Evolutionary conservation across 768 basidiomycete genomes (phyloP).

Genomic region (Boletus coccyginus): DNA sequence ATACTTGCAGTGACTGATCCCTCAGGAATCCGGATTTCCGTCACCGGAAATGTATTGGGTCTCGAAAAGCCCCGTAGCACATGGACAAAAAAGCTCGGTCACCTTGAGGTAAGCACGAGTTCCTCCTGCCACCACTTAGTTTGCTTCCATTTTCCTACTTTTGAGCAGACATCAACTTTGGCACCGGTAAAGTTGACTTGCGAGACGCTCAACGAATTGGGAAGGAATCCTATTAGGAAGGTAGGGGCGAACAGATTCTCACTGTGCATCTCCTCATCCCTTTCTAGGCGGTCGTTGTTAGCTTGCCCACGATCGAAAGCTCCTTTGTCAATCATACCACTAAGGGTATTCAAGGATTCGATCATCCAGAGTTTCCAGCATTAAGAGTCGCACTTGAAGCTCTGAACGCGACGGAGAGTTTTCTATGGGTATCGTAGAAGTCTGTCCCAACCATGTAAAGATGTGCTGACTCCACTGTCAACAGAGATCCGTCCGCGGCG

Average conservation of each 20-base stretch:
- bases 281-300: constrained; percentile 74
- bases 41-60: constrained; percentile 80
- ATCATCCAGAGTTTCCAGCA: constrained; percentile 82
- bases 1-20: constrained; percentile 69
- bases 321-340: constrained; percentile 78
- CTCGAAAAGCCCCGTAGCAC: constrained; percentile 68
- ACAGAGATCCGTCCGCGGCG: constrained; percentile 86
- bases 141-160: constrained; percentile 1
- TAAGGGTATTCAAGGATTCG: constrained; percentile 75
- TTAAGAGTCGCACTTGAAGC: constrained; percentile 81
- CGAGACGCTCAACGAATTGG: constrained; percentile 72
- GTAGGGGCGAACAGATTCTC: constrained; percentile 35
- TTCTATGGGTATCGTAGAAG: constrained; percentile 70
- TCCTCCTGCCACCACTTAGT: not conserved
- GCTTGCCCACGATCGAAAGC: constrained; percentile 92
- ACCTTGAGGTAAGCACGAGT: constrained; percentile 53
- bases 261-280: not conserved
- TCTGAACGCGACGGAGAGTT: constrained; percentile 91
- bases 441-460: not conserved
- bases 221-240: constrained; percentile 68
- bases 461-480: constrained; percentile 8
- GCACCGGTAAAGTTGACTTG: constrained; percentile 62
- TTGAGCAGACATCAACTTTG: constrained; percentile 48
- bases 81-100: constrained; percentile 70
- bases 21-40: constrained; percentile 80